Base-by-base conservation (phyloP, 208 protist species). In the Leishmania tropica region DNA sequence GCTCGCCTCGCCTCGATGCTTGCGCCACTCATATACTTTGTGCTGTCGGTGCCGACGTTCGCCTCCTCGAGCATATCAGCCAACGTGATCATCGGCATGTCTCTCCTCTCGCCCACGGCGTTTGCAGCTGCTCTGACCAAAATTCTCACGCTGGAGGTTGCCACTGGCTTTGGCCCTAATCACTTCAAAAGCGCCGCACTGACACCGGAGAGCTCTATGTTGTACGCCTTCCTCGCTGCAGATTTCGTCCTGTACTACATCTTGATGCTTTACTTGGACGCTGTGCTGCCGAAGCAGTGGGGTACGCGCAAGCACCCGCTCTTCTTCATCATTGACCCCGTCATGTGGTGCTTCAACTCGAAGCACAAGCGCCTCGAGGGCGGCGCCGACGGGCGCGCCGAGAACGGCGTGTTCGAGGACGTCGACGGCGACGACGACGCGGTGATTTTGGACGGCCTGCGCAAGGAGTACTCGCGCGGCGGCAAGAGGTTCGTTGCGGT, bases 221-320 rank as follows among this genome's bases (percentile, higher is more conserved):
- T 88, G 13, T 75, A 87, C 70, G 64, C 75, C 31, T 24, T 85
- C 83, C 75, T 85, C 19, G 40, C 83, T 13, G 74, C 64, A 19
- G 93, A 95, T 81, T 90, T 92, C n/a, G 56, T 89, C 19, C 45
- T 88, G 10, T 96, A 96, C 84, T 83, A 83, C 35, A 6, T 95
- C 11, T 77, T 97, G 24, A 92, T 90, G 83, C 35, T 92, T 4
- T 97, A 97, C 85, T 81, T 95, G 4, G 94, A 97, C 53, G 81
- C 73, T 1, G 92, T 97, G n/a, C 79, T 95, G 54, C 94, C 92
- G 11, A 86, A 85, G 75, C 85, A 91, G 47, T 92, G 86, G 88
- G 94, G 94, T 11, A 90, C 90, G 3, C 83, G 76, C 11, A 85
- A 84, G 83, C 88, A 93, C 79, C 89, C 88, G 47, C 80, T 93